Percentiles rank a stretch among this genome's conserved stretches.
Conservation (phyloP, 768 basidiomycete species). For the Dioszegia crocea region DNA sequence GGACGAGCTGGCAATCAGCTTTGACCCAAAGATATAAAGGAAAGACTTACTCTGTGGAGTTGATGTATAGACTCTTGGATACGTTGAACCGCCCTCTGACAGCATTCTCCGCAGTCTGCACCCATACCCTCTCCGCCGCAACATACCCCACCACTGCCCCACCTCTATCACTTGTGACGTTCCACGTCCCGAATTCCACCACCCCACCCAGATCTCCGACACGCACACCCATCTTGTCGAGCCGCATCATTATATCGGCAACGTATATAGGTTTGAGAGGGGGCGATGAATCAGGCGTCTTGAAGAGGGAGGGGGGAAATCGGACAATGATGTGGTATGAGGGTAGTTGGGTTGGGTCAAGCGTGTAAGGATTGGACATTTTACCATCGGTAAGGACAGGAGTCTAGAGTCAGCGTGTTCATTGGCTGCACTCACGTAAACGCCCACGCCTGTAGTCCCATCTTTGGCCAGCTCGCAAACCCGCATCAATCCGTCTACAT, state of each 20-base stretch:
- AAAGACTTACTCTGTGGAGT: slow-evolving; percentile 42
- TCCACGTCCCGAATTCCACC: slow-evolving; percentile 28
- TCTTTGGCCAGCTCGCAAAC: slow-evolving; percentile 39
- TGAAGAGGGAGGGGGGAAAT: slow-evolving; percentile 30
- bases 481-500: slow-evolving; percentile 22
- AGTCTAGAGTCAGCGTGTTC: slow-evolving; percentile 13
- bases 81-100: slow-evolving; percentile 43
- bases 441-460: slow-evolving; percentile 36
- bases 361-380: slow-evolving; percentile 26
- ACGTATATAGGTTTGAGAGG: slow-evolving; percentile 8
- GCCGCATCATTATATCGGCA: slow-evolving; percentile 19
- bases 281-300: background rate
- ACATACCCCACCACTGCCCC: slow-evolving; percentile 33
- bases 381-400: slow-evolving; percentile 39
- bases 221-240: slow-evolving; percentile 38
- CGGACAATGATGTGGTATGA: slow-evolving; percentile 31
- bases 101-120: slow-evolving; percentile 28
- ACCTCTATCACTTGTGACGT: slow-evolving; percentile 25
- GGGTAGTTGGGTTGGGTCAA: slow-evolving; percentile 32
- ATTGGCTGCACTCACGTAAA: slow-evolving; percentile 36
- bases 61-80: slow-evolving; percentile 34
- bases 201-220: slow-evolving; percentile 33
- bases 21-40: slow-evolving; percentile 11
- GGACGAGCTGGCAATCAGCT: slow-evolving; percentile 12
- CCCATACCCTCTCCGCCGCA: slow-evolving; percentile 25